Evolutionary conservation across 1,284 basidiomycete species (phyloP).

Genomic region (Xerocomus minutiporus): DNA sequence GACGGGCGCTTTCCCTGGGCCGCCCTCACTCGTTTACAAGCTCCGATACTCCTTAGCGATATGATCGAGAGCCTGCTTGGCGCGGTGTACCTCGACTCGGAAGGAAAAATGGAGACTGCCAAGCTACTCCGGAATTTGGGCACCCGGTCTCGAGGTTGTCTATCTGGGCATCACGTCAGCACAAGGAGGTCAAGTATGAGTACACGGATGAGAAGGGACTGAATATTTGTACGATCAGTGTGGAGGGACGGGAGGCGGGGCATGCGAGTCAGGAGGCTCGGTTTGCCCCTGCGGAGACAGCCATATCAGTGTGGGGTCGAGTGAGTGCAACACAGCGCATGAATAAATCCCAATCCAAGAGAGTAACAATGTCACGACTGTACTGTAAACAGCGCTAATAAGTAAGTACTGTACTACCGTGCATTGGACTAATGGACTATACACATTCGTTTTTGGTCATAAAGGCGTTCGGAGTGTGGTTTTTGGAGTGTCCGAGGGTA

Average conservation of each 20-base stretch:
- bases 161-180: constrained; percentile 50
- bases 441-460: too few species aligned
- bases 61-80: constrained; percentile 79
- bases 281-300: constrained; percentile 58
- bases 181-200: constrained; percentile 41
- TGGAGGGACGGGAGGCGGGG: constrained; percentile 48
- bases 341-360: too few species aligned
- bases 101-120: constrained; percentile 55
- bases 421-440: too few species aligned
- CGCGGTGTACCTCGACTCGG: constrained; percentile 74
- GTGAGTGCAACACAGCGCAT: not conserved
- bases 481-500: too few species aligned
- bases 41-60: constrained; percentile 77
- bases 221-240: constrained; percentile 45
- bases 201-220: constrained; percentile 43
- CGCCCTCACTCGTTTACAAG: constrained; percentile 32
- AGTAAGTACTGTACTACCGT: too few species aligned
- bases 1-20: constrained; percentile 59
- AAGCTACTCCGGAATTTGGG: constrained; percentile 55
- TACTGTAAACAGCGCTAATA: too few species aligned
- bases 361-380: too few species aligned
- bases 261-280: constrained; percentile 49
- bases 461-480: too few species aligned
- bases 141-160: constrained; percentile 55
- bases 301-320: constrained; percentile 45